phyloP scores from a whole-genome alignment of 2,329 filamentous ascomycete genomes.

The Neodidymelliopsis sp. region DNA sequence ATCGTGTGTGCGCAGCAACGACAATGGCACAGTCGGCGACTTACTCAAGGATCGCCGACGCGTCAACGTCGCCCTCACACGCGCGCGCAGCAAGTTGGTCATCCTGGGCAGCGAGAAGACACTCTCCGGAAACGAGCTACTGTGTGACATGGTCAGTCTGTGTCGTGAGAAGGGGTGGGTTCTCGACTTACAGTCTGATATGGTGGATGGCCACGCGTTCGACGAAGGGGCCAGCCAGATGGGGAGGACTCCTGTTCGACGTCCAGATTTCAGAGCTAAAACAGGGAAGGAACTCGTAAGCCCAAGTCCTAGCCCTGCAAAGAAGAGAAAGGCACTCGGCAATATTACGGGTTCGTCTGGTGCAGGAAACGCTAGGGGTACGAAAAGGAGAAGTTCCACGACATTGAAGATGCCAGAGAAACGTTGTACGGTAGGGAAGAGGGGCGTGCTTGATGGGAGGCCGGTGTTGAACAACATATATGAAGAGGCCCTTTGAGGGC shows the following conservation, averaged over 20 bases:
- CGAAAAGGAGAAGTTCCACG: constrained; percentile 34
- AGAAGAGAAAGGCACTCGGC: constrained; percentile 39
- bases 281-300: no score
- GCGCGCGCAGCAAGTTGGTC: constrained; percentile 89
- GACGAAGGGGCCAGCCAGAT: constrained; percentile 60
- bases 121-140: constrained; percentile 73
- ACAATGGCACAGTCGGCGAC: constrained; percentile 83
- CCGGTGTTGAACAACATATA: constrained; percentile 78
- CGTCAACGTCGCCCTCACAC: constrained; percentile 94
- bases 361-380: constrained; percentile 20
- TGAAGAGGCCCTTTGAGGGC: constrained; percentile 59
- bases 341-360: constrained; percentile 29
- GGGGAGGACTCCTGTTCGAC: constrained; percentile 18
- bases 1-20: constrained; percentile 86
- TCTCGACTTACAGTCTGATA: constrained; percentile 71
- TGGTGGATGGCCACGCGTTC: constrained; percentile 73
- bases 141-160: constrained; percentile 76
- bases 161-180: constrained; percentile 84
- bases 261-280: no score
- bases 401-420: constrained; percentile 64
- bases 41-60: constrained; percentile 88
- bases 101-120: constrained; percentile 85
- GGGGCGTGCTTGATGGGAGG: constrained; percentile 68
- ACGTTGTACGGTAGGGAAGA: constrained; percentile 63
- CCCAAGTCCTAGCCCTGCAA: constrained; percentile 40